Evolutionary conservation across 192 early-diverging fungal species (phyloP), one percentile per base, ranked within the genome.

Genomic region (Funneliformis geosporum): DNA sequence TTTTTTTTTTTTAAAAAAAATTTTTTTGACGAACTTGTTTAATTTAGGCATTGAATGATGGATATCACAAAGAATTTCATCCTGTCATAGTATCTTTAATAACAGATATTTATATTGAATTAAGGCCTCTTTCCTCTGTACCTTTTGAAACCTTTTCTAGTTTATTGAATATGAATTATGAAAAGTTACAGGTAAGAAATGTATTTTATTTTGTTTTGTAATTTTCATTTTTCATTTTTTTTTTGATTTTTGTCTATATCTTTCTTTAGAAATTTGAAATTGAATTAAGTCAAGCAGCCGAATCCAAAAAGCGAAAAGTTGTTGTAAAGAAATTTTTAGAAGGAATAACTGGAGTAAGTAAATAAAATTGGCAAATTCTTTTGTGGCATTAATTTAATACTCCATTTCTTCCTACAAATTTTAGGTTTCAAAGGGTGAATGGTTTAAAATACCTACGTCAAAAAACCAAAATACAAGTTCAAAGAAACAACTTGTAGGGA

Each of bases 1-100:
- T 1, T 12, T 10, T 47, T 46, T 2, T 21, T 33, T 16, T 43
- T 7, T 27, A 46, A 47, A 75, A 47, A 38, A 14, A 14, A n/a
- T 33, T 61, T 50, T 23, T 25, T 61, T 59, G 16, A 66, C 47
- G 21, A 50, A n/a, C 68, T 18, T 50, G 16, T 16, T 16, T 21
- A 50, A 40, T 33, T 46, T 28, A 79, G 78, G 78, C 78, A 5
- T 42, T 79, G 38, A 43, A 79, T 38, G 78, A 79, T 60, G 67
- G 78, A 25, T 74, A 79, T 74, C 78, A 79, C 8, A 70, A 79
- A 74, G 78, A 73, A 46, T 16, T 28, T 18, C 71, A 79, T 46
- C 23, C 62, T 39, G 10, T 25, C 0, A 60, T 79, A 60, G 46
- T 79, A 23, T 44, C 67, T 33, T 60, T 79, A 46, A 79, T 79